Conservation (phyloP, 306 rosid species). For the Lathyrus aphaca region DNA sequence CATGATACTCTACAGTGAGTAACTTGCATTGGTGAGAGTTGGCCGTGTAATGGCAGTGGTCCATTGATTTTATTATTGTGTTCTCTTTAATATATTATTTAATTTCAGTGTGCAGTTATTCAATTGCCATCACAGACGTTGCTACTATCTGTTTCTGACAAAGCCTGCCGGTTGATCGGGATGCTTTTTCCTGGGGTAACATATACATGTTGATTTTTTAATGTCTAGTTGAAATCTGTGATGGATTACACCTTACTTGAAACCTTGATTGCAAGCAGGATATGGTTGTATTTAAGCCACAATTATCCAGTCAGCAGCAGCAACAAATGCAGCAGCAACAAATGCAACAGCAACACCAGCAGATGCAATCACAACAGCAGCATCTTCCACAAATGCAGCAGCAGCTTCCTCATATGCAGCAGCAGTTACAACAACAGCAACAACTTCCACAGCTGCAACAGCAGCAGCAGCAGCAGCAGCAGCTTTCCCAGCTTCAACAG, state of each 20-base stretch:
- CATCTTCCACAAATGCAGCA: constrained; percentile 54
- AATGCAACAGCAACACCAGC: constrained; percentile 50
- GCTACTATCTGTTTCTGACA: constrained; percentile 92
- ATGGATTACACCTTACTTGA: constrained; percentile 29
- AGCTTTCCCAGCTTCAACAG: constrained; percentile 52
- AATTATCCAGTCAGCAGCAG: constrained; percentile 77
- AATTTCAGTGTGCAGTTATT: constrained; percentile 93
- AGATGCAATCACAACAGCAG: constrained; percentile 50
- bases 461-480: constrained; percentile 43
- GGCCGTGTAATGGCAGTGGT: background rate
- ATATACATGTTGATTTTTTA: constrained; percentile 15
- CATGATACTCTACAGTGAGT: background rate
- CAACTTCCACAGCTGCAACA: constrained; percentile 34
- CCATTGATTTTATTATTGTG: constrained; percentile 15
- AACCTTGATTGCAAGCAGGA: constrained; percentile 62
- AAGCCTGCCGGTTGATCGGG: constrained; percentile 93
- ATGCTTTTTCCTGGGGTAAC: constrained; percentile 98
- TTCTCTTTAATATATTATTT: constrained; percentile 32
- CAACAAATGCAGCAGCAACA: constrained; percentile 56
- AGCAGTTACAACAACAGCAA: constrained; percentile 44
- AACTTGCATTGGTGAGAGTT: background rate
- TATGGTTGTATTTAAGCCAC: constrained; percentile 97
- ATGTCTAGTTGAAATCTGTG: constrained; percentile 28
- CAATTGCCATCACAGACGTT: constrained; percentile 94
- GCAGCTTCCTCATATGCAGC: constrained; percentile 45